These are phyloP conservation scores for Abrus precatorius DNA, from an alignment of 306 rosid genomes.

Conservation along the genomic window DNA sequence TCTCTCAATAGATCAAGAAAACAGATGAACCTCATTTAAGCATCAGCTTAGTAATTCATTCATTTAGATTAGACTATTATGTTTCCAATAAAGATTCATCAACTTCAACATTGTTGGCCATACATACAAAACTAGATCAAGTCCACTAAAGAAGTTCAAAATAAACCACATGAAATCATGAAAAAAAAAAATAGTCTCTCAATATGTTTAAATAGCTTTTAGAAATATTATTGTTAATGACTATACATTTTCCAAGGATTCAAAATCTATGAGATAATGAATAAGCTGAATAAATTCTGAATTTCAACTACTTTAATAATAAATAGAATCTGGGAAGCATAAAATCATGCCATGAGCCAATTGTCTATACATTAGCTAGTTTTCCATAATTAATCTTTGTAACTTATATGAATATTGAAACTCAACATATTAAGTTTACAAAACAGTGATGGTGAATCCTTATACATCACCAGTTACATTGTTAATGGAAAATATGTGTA, in stretches of 20 bases:
- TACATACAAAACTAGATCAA: not conserved
- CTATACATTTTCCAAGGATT: not conserved
- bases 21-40: too few species aligned
- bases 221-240: too few species aligned
- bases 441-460: conserved; percentile 8
- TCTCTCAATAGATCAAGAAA: too few species aligned
- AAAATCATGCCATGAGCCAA: too few species aligned
- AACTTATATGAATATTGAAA: conserved; percentile 14
- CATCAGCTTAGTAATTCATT: too few species aligned
- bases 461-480: not conserved
- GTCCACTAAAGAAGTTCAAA: conserved; percentile 14
- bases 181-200: not conserved
- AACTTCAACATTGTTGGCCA: conserved; percentile 27
- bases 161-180: conserved; percentile 9
- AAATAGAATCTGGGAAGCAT: too few species aligned
- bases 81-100: too few species aligned
- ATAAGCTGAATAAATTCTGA: conserved; percentile 8
- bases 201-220: too few species aligned
- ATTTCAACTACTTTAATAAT: not conserved
- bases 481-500: not conserved
- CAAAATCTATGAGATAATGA: not conserved
- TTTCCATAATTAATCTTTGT: conserved; percentile 12
- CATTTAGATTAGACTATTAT: too few species aligned
- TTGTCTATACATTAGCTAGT: not conserved
- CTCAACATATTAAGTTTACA: conserved; percentile 19